Conservation (phyloP, 1,139 yeast species). For the Blastobotrys serpentis region DNA sequence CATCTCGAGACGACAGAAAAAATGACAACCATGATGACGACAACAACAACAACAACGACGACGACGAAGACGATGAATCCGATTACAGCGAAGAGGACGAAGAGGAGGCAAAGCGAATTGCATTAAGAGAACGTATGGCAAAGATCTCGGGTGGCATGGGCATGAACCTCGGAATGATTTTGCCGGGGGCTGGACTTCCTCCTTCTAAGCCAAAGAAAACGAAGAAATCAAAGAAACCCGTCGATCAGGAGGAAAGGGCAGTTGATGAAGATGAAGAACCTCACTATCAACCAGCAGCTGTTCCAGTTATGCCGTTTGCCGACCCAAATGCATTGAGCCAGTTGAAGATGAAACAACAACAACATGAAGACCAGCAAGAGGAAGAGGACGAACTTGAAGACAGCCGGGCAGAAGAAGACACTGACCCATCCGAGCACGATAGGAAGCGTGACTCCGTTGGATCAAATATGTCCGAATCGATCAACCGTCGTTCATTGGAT, state of each 20-base stretch:
- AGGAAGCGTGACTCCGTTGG: neutral
- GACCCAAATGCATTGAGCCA: constrained; percentile 36
- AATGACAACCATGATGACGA: constrained; percentile 16
- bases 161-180: constrained; percentile 51
- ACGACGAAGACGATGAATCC: constrained; percentile 30
- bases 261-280: constrained; percentile 33
- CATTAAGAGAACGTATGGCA: constrained; percentile 92
- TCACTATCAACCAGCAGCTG: constrained; percentile 33
- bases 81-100: constrained; percentile 48
- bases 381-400: constrained; percentile 22
- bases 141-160: constrained; percentile 90
- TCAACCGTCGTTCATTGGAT: neutral
- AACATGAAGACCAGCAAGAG: constrained; percentile 17
- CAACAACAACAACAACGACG: constrained; percentile 24
- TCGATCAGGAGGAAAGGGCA: constrained; percentile 26
- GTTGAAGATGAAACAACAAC: constrained; percentile 27
- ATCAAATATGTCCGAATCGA: neutral
- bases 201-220: constrained; percentile 30
- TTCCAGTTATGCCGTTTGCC: constrained; percentile 55
- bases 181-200: constrained; percentile 37
- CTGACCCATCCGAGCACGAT: constrained; percentile 1
- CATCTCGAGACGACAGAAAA: constrained; percentile 7
- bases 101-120: constrained; percentile 77
- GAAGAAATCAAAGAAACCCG: constrained; percentile 33
- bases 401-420: constrained; percentile 1